Evolutionary conservation across 2,329 filamentous ascomycete genomes (phyloP), one percentile per base, ranked within the genome.

Genomic region (Nemania bipapillata): DNA sequence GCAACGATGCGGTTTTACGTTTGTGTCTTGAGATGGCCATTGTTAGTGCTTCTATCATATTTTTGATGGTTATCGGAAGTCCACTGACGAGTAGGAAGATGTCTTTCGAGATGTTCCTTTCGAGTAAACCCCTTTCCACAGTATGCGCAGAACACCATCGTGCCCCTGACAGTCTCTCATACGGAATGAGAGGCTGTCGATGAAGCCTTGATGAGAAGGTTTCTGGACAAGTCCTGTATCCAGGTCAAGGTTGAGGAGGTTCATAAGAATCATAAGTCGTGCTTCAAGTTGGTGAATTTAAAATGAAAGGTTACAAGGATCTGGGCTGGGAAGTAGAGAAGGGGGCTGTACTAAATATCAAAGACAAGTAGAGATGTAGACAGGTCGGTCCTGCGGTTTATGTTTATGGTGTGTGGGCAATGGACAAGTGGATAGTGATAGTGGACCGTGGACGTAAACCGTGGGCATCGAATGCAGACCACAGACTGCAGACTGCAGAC

Each of bases 81-180:
- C 35, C 40, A 78, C 85, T 79, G 74, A 87, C 85, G 85, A 63
- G 76, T 84, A 9, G 85, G 84, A 47, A 87, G 81, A 68, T 87
- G 85, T 70, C 85, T 82, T 72, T 87, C 85, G n/a, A 87, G 76
- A 74, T 87, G 85, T 72, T 87, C 85, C 74, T 87, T 87, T 72
- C 85, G 81, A 57, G 84, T 86, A 76, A 87, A 87, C 73, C 78
- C 80, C 78, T 85, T 86, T 63, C 85, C 85, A 73, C 85, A 87
- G 73, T 86, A 86, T 20, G 85, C 80, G 72, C 85, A 87, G 74
- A 80, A 87, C 56, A 86, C 79, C 80, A 75, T 73, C 54, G 68
- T 74, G 47, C 22, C 60, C 35, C 37, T 6, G 17, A 28, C 15
- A 6, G 40, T 1, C 56, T 57, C 60, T 70, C 56, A 65, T 68